Conservation (phyloP, 1,284 basidiomycete species). For the Pholiota adiposa region DNA sequence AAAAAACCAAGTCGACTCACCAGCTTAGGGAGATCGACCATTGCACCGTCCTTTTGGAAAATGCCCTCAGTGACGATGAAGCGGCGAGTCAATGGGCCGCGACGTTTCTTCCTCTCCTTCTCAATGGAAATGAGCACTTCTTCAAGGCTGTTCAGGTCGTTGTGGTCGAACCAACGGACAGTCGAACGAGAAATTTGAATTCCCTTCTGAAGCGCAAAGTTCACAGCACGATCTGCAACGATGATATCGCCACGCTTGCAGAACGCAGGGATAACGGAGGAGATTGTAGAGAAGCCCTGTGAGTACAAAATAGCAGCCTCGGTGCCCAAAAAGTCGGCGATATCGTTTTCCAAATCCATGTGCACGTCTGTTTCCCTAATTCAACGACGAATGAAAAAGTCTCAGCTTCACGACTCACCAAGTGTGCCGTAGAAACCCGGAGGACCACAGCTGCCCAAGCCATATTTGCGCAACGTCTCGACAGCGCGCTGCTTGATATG, state of each 20-base stretch:
- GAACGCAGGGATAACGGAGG: constrained; percentile 96
- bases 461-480: constrained; percentile 89
- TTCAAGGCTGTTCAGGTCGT: constrained; percentile 91
- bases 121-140: constrained; percentile 84
- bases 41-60: constrained; percentile 93
- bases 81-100: constrained; percentile 81
- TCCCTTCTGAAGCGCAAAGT: constrained; percentile 97
- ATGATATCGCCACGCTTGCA: constrained; percentile 98
- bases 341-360: constrained; percentile 84
- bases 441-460: constrained; percentile 95
- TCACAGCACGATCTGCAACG: constrained; percentile 94
- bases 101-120: constrained; percentile 87
- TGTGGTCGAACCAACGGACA: constrained; percentile 96
- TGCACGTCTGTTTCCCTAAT: constrained; percentile 81
- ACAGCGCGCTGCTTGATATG: constrained; percentile 86
- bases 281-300: constrained; percentile 91
- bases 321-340: constrained; percentile 90
- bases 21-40: constrained; percentile 89
- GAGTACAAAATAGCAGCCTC: constrained; percentile 93
- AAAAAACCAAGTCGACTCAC: constrained; percentile 57
- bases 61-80: constrained; percentile 99
- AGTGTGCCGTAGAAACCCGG: constrained; percentile 98
- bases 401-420: constrained; percentile 49
- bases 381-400: not conserved
- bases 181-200: constrained; percentile 94